Conservation (phyloP, 2,329 filamentous ascomycete genomes). For the Beauveria australis region DNA sequence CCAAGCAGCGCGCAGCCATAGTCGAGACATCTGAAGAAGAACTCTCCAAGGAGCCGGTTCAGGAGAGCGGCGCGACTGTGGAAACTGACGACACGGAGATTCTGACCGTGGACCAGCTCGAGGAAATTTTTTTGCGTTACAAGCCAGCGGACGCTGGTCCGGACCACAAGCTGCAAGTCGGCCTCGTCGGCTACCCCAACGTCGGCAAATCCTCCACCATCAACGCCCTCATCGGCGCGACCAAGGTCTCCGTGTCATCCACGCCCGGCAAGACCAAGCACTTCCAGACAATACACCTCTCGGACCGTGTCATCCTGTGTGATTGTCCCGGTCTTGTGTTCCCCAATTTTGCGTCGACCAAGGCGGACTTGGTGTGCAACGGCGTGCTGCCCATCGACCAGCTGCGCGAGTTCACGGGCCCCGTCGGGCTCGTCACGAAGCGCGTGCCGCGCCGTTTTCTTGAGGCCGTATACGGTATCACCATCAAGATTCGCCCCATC, state of each 20-base stretch:
- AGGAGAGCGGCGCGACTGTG: slow-evolving; percentile 17
- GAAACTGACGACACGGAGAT: slow-evolving; percentile 64
- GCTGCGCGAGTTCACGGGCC: slow-evolving; percentile 84
- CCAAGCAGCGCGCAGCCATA: slow-evolving; percentile 19
- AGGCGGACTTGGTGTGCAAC: slow-evolving; percentile 91
- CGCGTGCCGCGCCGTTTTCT: slow-evolving; percentile 83
- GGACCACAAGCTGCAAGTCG: slow-evolving; percentile 71
- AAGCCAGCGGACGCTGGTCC: slow-evolving; percentile 43
- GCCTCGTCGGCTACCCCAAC: slow-evolving; percentile 95
- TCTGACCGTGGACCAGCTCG: slow-evolving; percentile 84
- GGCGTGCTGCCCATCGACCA: slow-evolving; percentile 95
- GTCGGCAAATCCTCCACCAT: slow-evolving; percentile 99
- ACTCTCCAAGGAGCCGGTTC: slow-evolving; percentile 17
- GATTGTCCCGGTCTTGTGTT: slow-evolving; percentile 99
- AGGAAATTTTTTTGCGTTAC: slow-evolving; percentile 77
- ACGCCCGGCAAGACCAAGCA: slow-evolving; percentile 99
- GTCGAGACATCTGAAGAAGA: slow-evolving; percentile 16
- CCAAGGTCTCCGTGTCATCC: slow-evolving; percentile 96
- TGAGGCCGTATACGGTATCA: slow-evolving; percentile 89
- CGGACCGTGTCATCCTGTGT: slow-evolving; percentile 80
- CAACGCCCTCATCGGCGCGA: slow-evolving; percentile 95
- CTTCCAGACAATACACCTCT: slow-evolving; percentile 96
- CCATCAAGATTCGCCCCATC: slow-evolving; percentile 67
- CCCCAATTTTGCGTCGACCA: slow-evolving; percentile 93
- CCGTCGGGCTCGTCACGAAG: slow-evolving; percentile 71